Evolutionary conservation across 257 asterid genomes (phyloP).

Genomic region (Scutellaria galericulata): DNA sequence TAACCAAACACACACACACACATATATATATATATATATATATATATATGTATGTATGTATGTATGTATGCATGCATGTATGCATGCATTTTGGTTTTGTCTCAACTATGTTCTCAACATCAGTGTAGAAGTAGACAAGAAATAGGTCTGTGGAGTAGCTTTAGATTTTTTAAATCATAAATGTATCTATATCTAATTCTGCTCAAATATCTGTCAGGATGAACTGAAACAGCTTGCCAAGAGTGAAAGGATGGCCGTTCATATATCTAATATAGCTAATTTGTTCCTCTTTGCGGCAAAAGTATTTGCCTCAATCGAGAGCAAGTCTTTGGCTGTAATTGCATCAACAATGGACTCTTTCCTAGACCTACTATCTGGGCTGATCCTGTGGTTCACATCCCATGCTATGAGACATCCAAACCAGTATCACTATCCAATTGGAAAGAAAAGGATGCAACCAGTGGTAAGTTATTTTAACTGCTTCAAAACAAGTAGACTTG

Average conservation of each 20-base stretch:
- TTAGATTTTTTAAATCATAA: neutral
- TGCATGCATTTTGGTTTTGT: neutral
- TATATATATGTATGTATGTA: neutral
- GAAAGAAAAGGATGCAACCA: constrained; percentile 95
- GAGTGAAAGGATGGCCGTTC: constrained; percentile 77
- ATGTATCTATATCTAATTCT: constrained; percentile 22
- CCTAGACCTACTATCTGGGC: constrained; percentile 86
- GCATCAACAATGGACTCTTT: constrained; percentile 92
- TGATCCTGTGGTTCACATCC: constrained; percentile 90
- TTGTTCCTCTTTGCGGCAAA: constrained; percentile 79
- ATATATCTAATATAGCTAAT: constrained; percentile 70
- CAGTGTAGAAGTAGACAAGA: neutral
- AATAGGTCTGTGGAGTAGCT: neutral
- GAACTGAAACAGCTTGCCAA: constrained; percentile 71
- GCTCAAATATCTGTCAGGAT: constrained; percentile 54
- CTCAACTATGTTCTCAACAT: constrained; percentile 24
- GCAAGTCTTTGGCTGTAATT: constrained; percentile 92
- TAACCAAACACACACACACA: neutral
- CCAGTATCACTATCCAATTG: constrained; percentile 81
- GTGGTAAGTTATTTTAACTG: constrained; percentile 59
- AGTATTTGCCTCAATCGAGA: constrained; percentile 76
- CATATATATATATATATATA: too few relatives aligned
- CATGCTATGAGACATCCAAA: constrained; percentile 83
- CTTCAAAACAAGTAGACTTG: constrained; percentile 1
- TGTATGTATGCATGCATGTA: too few relatives aligned